Evolutionary conservation across 306 rosid species (phyloP).

Genomic region (Coriaria nepalensis): DNA sequence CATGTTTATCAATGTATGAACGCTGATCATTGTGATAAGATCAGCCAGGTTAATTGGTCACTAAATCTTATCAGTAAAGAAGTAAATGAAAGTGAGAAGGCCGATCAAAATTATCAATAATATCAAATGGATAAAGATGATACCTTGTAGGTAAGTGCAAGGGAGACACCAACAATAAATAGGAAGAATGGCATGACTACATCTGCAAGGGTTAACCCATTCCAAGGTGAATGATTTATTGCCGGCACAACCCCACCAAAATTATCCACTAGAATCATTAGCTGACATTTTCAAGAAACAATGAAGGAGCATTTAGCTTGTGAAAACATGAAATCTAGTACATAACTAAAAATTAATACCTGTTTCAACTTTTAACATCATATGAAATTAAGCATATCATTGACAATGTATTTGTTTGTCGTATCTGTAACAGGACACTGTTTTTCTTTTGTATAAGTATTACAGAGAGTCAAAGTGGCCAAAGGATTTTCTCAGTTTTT

Average conservation of each 20-base stretch:
- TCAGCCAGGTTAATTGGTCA: too few species aligned
- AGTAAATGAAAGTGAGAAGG: background rate
- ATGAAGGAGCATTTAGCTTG: background rate
- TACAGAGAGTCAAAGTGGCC: too few species aligned
- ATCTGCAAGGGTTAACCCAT: conserved; percentile 89
- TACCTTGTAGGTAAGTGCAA: conserved; percentile 91
- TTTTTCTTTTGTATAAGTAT: too few species aligned
- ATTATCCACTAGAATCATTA: conserved; percentile 92
- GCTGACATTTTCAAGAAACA: conserved; percentile 32
- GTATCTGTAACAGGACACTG: too few species aligned
- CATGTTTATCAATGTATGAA: too few species aligned
- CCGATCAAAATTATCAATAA: background rate
- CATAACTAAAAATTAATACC: too few species aligned
- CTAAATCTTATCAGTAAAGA: background rate
- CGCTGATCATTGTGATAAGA: too few species aligned
- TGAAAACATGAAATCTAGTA: background rate
- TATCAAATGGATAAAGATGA: background rate
- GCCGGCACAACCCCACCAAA: conserved; percentile 77
- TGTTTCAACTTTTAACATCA: too few species aligned
- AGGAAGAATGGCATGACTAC: conserved; percentile 92
- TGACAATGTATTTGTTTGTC: too few species aligned
- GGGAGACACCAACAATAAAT: conserved; percentile 83
- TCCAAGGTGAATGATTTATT: conserved; percentile 93
- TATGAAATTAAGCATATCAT: too few species aligned
- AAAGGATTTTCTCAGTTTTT: too few species aligned